A percentile compares a stretch with the other conserved stretches of the same genome.
These are phyloP conservation scores for Hirsutella minnesotensis DNA, from an alignment of 2,329 filamentous ascomycete species.

Conservation along the genomic window DNA sequence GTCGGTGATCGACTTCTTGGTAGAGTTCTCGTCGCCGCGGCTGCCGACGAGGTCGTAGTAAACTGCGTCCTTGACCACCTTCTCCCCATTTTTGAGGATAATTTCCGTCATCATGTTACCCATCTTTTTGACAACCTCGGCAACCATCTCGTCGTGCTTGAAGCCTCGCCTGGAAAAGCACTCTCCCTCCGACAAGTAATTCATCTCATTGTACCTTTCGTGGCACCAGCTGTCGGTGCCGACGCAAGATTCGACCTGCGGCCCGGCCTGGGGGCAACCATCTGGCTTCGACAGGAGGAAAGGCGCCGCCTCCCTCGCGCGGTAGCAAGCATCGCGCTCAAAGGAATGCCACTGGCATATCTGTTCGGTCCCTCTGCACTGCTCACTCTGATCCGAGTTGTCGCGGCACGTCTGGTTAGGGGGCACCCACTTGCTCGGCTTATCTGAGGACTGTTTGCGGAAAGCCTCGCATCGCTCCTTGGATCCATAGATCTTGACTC, in stretches of 20 bases:
- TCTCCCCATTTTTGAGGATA: neutral
- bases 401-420: neutral
- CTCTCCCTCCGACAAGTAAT: neutral
- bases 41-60: neutral
- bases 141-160: neutral
- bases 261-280: neutral
- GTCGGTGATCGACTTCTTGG: neutral
- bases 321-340: neutral
- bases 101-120: neutral
- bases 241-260: neutral
- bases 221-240: slow-evolving; percentile 1
- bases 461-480: neutral
- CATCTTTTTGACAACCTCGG: neutral
- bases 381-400: neutral
- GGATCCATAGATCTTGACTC: neutral
- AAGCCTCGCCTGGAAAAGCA: neutral
- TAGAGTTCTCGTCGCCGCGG: neutral
- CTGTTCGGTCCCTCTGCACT: neutral
- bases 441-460: neutral
- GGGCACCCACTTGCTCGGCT: neutral
- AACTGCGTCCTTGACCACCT: neutral
- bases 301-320: neutral
- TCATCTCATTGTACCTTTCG: neutral
- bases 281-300: neutral
- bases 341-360: neutral